These are phyloP conservation scores for Apiospora hydei DNA, from an alignment of 2,329 filamentous ascomycete genomes.

Conservation along the genomic window DNA sequence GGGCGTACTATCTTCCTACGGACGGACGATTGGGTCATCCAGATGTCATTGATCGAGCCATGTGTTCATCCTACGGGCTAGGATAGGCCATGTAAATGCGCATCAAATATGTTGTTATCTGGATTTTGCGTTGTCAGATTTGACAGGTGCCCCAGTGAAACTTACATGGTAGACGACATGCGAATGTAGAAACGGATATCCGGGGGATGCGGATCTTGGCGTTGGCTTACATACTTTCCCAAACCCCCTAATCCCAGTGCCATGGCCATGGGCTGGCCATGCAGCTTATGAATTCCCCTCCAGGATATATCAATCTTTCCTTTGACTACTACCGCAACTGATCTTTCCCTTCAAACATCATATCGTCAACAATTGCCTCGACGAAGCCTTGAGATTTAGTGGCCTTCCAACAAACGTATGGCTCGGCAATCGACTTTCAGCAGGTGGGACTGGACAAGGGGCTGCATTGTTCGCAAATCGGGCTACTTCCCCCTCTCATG, in stretches of 20 bases:
- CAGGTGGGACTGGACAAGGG: too few species aligned
- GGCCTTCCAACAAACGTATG: neutral
- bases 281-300: neutral
- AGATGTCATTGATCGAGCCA: neutral
- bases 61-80: neutral
- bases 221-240: neutral
- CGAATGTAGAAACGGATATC: neutral
- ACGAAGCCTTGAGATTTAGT: neutral
- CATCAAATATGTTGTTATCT: neutral
- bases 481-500: too few species aligned
- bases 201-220: conserved; percentile 1
- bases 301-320: neutral
- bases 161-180: neutral
- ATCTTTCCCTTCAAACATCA: neutral
- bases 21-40: neutral
- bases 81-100: neutral
- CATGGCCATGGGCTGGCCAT: neutral
- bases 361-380: neutral
- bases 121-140: neutral
- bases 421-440: neutral
- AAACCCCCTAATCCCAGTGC: neutral
- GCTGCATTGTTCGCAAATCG: too few species aligned
- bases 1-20: neutral
- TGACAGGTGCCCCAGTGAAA: neutral
- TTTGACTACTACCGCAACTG: too few species aligned